Evolutionary conservation across 148 eudicot genomes (phyloP).

Genomic region (Persicaria maculosa): DNA sequence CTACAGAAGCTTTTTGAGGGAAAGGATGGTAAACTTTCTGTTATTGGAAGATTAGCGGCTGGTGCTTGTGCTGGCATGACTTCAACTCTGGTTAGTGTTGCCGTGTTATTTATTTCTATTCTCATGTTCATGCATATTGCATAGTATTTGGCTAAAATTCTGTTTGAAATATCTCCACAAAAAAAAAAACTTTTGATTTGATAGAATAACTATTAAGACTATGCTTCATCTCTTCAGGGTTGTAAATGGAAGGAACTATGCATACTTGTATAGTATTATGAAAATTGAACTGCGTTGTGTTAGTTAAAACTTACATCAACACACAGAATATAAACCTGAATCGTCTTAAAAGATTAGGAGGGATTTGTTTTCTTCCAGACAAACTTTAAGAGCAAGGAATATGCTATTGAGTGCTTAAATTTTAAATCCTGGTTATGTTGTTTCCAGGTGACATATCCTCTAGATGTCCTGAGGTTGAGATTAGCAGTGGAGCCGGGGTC

Average conservation of each 20-base stretch:
- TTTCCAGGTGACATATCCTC: slow-evolving; percentile 83
- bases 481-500: slow-evolving; percentile 92
- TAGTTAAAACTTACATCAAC: background rate
- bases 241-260: background rate
- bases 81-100: slow-evolving; percentile 67
- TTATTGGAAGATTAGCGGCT: slow-evolving; percentile 71
- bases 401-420: background rate
- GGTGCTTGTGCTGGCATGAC: slow-evolving; percentile 93
- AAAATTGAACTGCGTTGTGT: no score
- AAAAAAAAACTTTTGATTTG: background rate
- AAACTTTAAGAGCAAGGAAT: background rate
- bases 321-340: background rate
- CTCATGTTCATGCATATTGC: background rate
- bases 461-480: slow-evolving; percentile 86
- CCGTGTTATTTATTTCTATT: background rate
- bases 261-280: no score
- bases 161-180: background rate
- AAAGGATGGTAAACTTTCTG: slow-evolving; percentile 78
- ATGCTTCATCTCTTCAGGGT: background rate
- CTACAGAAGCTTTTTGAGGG: slow-evolving; percentile 67
- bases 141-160: background rate
- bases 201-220: background rate
- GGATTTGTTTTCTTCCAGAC: background rate
- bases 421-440: slow-evolving; percentile 1
- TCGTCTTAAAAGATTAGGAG: background rate